A percentile compares a stretch with the other conserved stretches of the same genome.
Evolutionary conservation across 2,329 filamentous ascomycete genomes (phyloP).

Genomic region (Xylaria polymorpha): DNA sequence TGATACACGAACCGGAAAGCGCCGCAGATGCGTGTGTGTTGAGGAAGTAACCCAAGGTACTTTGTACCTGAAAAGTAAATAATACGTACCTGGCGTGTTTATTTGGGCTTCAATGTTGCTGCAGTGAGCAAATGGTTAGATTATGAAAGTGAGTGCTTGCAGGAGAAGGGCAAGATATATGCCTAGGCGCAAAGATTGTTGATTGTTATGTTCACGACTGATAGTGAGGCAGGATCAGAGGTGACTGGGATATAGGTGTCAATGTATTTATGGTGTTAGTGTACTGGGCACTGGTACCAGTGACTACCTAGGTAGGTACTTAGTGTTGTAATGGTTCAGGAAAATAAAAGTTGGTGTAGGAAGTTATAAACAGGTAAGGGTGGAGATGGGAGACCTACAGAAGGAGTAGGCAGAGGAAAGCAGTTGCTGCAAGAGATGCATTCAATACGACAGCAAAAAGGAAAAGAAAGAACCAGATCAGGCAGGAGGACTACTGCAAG

Average conservation of each 20-base stretch:
- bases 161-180: neutral
- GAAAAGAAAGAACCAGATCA: neutral
- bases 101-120: neutral
- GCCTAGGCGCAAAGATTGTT: neutral
- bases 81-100: neutral
- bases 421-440: neutral
- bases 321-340: too few relatives aligned
- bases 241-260: neutral
- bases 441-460: neutral
- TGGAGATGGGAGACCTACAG: neutral
- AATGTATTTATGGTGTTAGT: neutral
- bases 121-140: too few relatives aligned
- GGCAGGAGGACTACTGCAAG: neutral
- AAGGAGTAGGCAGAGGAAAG: neutral
- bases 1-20: constrained; percentile 2
- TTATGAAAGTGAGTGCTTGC: neutral
- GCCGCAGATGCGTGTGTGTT: neutral
- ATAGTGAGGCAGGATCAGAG: neutral
- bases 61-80: neutral
- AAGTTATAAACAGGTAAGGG: neutral
- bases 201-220: neutral
- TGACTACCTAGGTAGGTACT: neutral
- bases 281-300: too few relatives aligned
- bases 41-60: neutral
- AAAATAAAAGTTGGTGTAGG: neutral